phyloP scores from a whole-genome alignment of 345 rosid genomes.

The Citrus trifoliata region DNA sequence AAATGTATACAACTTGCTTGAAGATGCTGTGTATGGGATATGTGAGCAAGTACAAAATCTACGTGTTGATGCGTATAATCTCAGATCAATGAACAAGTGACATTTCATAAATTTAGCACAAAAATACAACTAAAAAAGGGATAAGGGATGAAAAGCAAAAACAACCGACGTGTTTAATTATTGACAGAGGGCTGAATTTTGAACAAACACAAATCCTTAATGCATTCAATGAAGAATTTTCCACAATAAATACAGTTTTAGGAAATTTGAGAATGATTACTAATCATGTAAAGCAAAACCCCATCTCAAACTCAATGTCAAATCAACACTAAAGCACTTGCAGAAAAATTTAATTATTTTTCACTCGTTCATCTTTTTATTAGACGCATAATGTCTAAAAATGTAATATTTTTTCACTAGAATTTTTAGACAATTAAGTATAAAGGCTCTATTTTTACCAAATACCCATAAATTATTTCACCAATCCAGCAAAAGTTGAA shows the following conservation, averaged over 20 bases:
- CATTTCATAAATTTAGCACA: not conserved
- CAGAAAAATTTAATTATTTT: not conserved
- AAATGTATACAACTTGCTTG: not conserved
- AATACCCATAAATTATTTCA: constrained; percentile 9
- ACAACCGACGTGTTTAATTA: not conserved
- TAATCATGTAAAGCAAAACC: not conserved
- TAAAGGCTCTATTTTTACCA: not conserved
- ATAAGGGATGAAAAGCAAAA: not conserved
- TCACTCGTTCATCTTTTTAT: not conserved
- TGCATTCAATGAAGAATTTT: not conserved
- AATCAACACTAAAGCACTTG: not conserved
- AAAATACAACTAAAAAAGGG: not conserved
- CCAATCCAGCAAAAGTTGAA: not conserved
- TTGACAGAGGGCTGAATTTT: not conserved
- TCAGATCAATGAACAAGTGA: not conserved
- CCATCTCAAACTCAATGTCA: not conserved
- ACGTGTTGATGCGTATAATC: not conserved
- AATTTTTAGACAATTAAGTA: not conserved
- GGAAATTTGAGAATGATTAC: not conserved
- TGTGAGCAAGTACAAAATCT: not conserved
- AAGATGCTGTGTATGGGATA: not conserved
- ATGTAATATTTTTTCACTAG: not conserved
- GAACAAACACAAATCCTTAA: not conserved
- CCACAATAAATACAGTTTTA: not conserved
- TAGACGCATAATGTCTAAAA: not conserved